Evolutionary conservation across 2,329 filamentous ascomycete species (phyloP), one percentile per base, ranked within the genome.

Genomic region (Parafenestella ontariensis): DNA sequence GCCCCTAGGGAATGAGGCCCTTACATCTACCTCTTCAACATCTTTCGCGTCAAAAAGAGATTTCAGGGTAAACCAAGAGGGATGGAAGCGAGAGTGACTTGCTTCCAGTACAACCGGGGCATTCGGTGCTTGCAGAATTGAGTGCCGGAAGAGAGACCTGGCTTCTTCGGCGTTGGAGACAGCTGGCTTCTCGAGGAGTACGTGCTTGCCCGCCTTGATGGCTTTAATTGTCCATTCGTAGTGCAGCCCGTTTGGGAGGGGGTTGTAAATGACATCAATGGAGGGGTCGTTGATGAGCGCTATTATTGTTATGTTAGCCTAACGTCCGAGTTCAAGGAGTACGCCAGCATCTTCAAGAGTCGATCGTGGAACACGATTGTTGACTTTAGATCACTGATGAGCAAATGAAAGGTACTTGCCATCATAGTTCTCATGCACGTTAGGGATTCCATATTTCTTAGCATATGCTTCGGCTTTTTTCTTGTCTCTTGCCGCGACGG

Each of bases 401-500:
- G 10, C 2, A 17, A 17, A 13, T 11, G 15, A 3, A 31, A 36
- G 0, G 9, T 13, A 48, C 63, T 24, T 68, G 80, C 79, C 81
- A 61, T 86, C 75, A 57, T 86, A 86, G 46, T 73, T 72, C 49
- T 76, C 69, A 60, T 80, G 75, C 7, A 83, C 81, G 24, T 81
- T 76, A 0, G 80, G 81, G 42, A 87, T 83, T 8, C 73, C 73
- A 64, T 85, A 72, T 54, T 79, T 81, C 58, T 80, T 80, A 2
- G 83, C 83, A 68, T 77, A 86, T 0, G 72, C 75, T 45, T 77
- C 69, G 0, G 84, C 85, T 46, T 75, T 80, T 4, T 65, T 68
- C 28, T 62, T 71, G 64, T 84, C 79, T 4, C 84, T 76, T 2
- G 83, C 82, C 2, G 84, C 82, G 1, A 87, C 77, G 4, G 79